Evolutionary conservation across 106 monocot genomes (phyloP), one percentile per base, ranked within the genome.

Genomic region (Apostasia shenzhenica): DNA sequence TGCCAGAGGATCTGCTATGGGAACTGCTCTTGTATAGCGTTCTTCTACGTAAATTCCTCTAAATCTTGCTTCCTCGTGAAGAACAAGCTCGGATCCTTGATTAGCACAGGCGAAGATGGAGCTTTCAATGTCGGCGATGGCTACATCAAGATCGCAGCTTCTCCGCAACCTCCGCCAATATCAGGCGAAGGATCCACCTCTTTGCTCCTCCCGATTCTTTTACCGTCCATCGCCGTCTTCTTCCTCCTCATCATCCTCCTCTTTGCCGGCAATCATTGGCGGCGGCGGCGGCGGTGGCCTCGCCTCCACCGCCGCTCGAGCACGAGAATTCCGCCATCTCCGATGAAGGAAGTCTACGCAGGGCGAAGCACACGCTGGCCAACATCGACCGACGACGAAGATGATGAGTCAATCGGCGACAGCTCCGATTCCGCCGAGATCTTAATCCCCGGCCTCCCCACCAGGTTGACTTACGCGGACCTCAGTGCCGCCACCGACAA

Each of bases 1-100:
- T 97, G 97, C 83, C 80, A 44, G 51, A 48, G 53, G 7, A 38
- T 78, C 1, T 97, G 97, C 78, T 70, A 72, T 12, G 70, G 42
- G 14, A 90, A 92, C 13, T 97, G 97, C 69, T 77, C 77, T 42
- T 97, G 97, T 47, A 10, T 82, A 2, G 92, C 78, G 5, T 97
- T 90, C 82, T 87, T 85, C 77, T 90, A 82, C 68, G 49, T 3
- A 66, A 83, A 70, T 8, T 79, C 89, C 0, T 75, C 92, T 0
- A 45, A 13, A 42, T 70, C 75, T 1, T 97, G 97, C 66, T 90
- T 73, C 46, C 50, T 89, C 1, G 39, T 97, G 7, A 54, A 85
- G 53, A 8, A 83, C 53, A 62, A 71, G 50, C 39, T 93, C 14
- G 92, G 92, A 1, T 90, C 97, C 3, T 38, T 91, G 7, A 62